phyloP scores from a whole-genome alignment of 2,329 filamentous ascomycete species.

The Botryosphaeria dothidea region DNA sequence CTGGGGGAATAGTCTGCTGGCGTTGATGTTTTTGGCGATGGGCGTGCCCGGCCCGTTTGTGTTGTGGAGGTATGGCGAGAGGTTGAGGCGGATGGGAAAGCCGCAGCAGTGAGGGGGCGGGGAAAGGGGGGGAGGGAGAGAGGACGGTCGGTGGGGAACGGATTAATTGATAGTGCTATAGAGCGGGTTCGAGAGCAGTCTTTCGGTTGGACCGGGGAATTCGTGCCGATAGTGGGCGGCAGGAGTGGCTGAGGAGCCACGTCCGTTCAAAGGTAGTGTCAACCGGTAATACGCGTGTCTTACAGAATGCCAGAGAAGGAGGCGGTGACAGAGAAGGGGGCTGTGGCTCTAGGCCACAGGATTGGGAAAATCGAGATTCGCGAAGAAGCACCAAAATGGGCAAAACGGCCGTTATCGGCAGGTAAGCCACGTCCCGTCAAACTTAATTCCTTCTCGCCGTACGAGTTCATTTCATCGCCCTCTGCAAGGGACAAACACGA shows the following conservation, averaged over 20 bases:
- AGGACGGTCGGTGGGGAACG: no score
- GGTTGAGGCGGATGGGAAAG: constrained; percentile 42
- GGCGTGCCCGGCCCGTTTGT: constrained; percentile 44
- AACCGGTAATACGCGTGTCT: no score
- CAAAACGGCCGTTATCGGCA: background rate
- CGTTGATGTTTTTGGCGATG: constrained; percentile 28
- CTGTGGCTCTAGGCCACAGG: background rate
- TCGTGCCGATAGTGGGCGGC: no score
- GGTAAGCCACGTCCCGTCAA: background rate
- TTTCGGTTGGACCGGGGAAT: no score
- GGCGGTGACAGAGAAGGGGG: no score
- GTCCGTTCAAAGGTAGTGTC: no score
- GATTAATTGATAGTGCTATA: no score
- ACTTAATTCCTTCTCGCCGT: background rate
- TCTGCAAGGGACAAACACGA: background rate
- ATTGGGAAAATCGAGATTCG: background rate
- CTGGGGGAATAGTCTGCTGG: constrained; percentile 36
- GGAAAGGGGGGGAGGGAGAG: background rate
- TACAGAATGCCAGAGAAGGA: no score
- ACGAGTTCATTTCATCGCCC: background rate
- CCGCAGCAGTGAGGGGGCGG: constrained; percentile 17
- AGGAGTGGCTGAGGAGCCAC: no score
- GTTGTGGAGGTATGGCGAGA: constrained; percentile 48
- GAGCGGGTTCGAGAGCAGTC: no score
- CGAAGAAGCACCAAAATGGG: background rate